Percentiles rank a stretch among this genome's conserved stretches.
Conservation (phyloP, 2,329 filamentous ascomycete species). For the Xylariaceae sp. region DNA sequence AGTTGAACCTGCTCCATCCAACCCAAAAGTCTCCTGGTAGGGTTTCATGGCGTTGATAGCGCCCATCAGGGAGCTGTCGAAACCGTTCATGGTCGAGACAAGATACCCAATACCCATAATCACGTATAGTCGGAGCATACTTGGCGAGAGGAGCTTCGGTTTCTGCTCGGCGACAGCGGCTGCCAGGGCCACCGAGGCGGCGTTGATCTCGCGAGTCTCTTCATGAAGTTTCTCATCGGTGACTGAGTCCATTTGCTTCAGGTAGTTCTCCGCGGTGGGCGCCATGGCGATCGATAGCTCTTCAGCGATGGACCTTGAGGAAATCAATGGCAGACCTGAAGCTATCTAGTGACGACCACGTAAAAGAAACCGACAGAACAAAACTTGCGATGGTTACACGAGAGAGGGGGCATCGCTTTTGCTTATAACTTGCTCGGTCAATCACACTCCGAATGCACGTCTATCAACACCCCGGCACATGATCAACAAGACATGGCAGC, state of each 20-base stretch:
- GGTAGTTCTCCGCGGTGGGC: conserved; percentile 16
- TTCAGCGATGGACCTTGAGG: neutral
- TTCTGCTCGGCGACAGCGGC: conserved; percentile 46
- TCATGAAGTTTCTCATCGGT: conserved; percentile 35
- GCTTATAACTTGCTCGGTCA: conserved; percentile 22
- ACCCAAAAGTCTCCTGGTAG: conserved; percentile 57
- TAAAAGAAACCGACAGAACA: neutral
- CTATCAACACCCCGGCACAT: neutral
- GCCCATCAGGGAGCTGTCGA: conserved; percentile 61
- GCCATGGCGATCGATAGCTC: conserved; percentile 22
- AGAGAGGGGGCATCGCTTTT: conserved; percentile 1
- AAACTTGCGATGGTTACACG: conserved; percentile 3
- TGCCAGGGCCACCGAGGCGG: conserved; percentile 46
- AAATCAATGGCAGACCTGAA: neutral
- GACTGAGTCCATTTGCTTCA: conserved; percentile 30
- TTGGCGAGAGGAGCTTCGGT: conserved; percentile 42
- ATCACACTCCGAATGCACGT: conserved; percentile 8
- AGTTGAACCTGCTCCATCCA: conserved; percentile 54
- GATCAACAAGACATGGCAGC: conserved; percentile 2
- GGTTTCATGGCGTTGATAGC: conserved; percentile 60
- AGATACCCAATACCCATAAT: conserved; percentile 50
- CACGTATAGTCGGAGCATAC: conserved; percentile 47
- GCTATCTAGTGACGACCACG: neutral
- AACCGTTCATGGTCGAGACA: conserved; percentile 62
- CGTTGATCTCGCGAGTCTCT: conserved; percentile 43